These are phyloP conservation scores for Trichocladium antarcticum DNA, from an alignment of 495 filamentous ascomycete species.

Conservation along the genomic window DNA sequence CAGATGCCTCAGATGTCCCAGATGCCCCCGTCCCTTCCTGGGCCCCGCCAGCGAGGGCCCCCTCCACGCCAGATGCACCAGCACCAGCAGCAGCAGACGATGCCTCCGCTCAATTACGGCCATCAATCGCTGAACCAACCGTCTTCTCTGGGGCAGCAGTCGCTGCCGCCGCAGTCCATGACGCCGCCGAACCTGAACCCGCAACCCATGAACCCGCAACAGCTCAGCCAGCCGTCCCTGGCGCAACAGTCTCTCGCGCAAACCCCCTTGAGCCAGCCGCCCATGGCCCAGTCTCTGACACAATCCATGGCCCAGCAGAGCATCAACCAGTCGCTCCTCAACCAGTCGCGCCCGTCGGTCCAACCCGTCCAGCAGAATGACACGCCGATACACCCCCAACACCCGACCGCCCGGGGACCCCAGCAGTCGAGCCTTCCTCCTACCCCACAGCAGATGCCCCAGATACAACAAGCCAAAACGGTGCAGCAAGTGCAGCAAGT, in stretches of 20 bases:
- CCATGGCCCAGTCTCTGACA: background rate
- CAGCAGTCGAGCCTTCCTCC: constrained; percentile 21
- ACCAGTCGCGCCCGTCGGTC: constrained; percentile 11
- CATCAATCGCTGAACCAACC: constrained; percentile 28
- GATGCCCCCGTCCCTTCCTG: constrained; percentile 26
- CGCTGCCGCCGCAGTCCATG: constrained; percentile 12
- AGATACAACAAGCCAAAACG: constrained; percentile 27
- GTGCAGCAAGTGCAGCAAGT: constrained; percentile 29
- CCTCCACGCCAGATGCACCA: constrained; percentile 27
- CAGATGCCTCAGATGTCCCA: constrained; percentile 23
- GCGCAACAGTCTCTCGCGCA: background rate
- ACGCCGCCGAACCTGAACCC: constrained; percentile 12
- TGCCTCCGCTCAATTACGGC: constrained; percentile 20
- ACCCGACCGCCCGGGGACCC: constrained; percentile 19
- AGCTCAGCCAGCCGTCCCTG: constrained; percentile 15
- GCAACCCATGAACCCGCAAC: constrained; percentile 12
- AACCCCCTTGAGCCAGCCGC: constrained; percentile 16
- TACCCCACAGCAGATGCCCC: constrained; percentile 17
- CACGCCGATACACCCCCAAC: constrained; percentile 22
- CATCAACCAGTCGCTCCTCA: constrained; percentile 19
- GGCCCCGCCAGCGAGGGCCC: constrained; percentile 30
- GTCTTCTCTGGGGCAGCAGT: constrained; percentile 14
- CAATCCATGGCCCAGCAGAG: constrained; percentile 13
- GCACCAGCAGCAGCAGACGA: constrained; percentile 21
- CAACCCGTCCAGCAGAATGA: constrained; percentile 26